Evolutionary conservation across 192 early-diverging fungal genomes (phyloP).

Genomic region (Umbelopsis sp.): DNA sequence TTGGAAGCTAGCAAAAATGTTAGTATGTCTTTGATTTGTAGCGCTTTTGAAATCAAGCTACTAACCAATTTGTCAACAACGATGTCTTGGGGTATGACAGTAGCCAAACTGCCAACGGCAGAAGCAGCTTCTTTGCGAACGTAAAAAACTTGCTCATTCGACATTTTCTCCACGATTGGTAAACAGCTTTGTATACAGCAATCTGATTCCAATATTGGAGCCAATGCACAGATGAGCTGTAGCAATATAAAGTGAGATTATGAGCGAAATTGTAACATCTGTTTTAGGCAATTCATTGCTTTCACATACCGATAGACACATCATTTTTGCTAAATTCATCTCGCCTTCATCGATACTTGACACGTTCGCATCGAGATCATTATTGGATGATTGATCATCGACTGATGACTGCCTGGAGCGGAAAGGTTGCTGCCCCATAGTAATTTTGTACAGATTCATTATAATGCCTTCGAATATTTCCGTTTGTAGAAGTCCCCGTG

Average conservation of each 20-base stretch:
- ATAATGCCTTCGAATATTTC: conserved; percentile 52
- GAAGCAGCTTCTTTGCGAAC: conserved; percentile 51
- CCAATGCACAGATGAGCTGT: conserved; percentile 52
- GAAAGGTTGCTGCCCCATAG: background rate
- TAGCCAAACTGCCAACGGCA: conserved; percentile 33
- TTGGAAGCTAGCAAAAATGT: conserved; percentile 37
- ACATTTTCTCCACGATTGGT: conserved; percentile 53
- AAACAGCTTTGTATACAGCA: conserved; percentile 46
- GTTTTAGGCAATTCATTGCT: background rate
- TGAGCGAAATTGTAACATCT: background rate
- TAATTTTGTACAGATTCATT: conserved; percentile 33
- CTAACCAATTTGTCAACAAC: conserved; percentile 36
- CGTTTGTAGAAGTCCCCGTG: conserved; percentile 41
- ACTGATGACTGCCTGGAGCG: background rate
- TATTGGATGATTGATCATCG: conserved; percentile 23
- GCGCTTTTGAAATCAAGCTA: background rate
- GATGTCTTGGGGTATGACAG: conserved; percentile 24
- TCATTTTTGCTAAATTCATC: conserved; percentile 15
- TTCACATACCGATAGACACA: conserved; percentile 29
- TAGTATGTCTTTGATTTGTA: background rate
- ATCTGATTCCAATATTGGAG: conserved; percentile 46
- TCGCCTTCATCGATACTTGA: conserved; percentile 15
- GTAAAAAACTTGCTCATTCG: conserved; percentile 47
- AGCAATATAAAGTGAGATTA: background rate
- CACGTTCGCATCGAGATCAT: background rate